Conservation (phyloP, 495 filamentous ascomycete species). For the Penicillium goetzii region DNA sequence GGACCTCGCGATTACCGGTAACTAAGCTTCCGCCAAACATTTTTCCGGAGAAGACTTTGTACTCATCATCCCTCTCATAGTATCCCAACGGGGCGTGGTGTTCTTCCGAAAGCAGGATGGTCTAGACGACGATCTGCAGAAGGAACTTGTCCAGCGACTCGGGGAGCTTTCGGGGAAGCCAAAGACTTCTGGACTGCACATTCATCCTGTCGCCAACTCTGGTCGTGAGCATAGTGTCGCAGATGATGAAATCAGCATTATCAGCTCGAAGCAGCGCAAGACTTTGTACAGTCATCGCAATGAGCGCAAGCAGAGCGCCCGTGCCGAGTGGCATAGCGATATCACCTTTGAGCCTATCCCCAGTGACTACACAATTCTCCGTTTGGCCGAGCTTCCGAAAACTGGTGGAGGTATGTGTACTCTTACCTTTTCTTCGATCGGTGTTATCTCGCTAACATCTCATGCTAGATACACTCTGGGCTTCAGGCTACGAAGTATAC, state of each 20-base stretch:
- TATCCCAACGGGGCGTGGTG: slow-evolving; percentile 79
- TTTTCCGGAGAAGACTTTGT: background rate
- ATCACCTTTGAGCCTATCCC: slow-evolving; percentile 74
- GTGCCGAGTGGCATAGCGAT: slow-evolving; percentile 65
- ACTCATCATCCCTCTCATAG: slow-evolving; percentile 42
- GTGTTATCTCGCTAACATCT: background rate
- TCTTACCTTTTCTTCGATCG: background rate
- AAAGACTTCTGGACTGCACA: slow-evolving; percentile 66
- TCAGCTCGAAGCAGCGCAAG: slow-evolving; percentile 62
- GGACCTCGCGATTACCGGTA: slow-evolving; percentile 70
- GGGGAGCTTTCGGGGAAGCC: slow-evolving; percentile 69
- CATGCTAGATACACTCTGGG: slow-evolving; percentile 70
- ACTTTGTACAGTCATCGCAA: slow-evolving; percentile 53
- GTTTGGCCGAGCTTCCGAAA: slow-evolving; percentile 64
- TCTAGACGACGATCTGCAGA: slow-evolving; percentile 66
- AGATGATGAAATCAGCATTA: slow-evolving; percentile 76
- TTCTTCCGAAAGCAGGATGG: slow-evolving; percentile 79
- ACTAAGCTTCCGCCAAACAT: slow-evolving; percentile 5
- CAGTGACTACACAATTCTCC: slow-evolving; percentile 69
- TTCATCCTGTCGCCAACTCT: slow-evolving; percentile 71
- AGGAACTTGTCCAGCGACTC: slow-evolving; percentile 67
- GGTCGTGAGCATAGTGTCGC: slow-evolving; percentile 59
- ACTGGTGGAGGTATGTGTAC: slow-evolving; percentile 65
- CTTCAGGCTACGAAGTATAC: slow-evolving; percentile 77
- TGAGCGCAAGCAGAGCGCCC: slow-evolving; percentile 30